Evolutionary conservation across 140 eudicot genomes (phyloP).

Genomic region (Flaveria floridana): DNA sequence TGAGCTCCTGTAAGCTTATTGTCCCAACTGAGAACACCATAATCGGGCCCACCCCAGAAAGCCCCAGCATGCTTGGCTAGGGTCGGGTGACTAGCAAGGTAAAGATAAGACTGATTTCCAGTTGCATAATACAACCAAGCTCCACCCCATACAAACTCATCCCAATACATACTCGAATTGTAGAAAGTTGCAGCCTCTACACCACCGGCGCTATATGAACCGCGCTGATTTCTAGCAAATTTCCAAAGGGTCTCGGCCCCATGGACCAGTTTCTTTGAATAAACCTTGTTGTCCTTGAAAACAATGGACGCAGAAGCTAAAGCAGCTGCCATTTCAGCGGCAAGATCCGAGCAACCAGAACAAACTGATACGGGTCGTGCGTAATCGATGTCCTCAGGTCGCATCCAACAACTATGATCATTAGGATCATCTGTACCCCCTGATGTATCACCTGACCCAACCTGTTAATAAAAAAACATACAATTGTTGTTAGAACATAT

Average conservation of each 20-base stretch:
- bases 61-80: constrained; percentile 95
- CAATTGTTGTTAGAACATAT: background rate
- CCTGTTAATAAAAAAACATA: constrained; percentile 39
- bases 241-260: constrained; percentile 84
- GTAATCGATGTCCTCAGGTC: constrained; percentile 92
- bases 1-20: constrained; percentile 98
- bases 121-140: constrained; percentile 96
- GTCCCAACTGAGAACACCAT: constrained; percentile 96
- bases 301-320: constrained; percentile 94
- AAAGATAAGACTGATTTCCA: constrained; percentile 75
- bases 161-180: constrained; percentile 85
- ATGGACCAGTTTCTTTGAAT: constrained; percentile 88
- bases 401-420: constrained; percentile 90
- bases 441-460: constrained; percentile 79
- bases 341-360: constrained; percentile 76
- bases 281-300: constrained; percentile 84
- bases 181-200: constrained; percentile 64
- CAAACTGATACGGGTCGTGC: constrained; percentile 68
- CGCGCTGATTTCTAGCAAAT: constrained; percentile 75
- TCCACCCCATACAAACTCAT: constrained; percentile 91
- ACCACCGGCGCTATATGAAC: constrained; percentile 59
- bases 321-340: constrained; percentile 98
- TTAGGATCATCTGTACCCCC: constrained; percentile 59
- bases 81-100: constrained; percentile 67
- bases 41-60: constrained; percentile 85